phyloP scores from a whole-genome alignment of 2,329 filamentous ascomycete genomes.

The Periglandula ipomoeae region DNA sequence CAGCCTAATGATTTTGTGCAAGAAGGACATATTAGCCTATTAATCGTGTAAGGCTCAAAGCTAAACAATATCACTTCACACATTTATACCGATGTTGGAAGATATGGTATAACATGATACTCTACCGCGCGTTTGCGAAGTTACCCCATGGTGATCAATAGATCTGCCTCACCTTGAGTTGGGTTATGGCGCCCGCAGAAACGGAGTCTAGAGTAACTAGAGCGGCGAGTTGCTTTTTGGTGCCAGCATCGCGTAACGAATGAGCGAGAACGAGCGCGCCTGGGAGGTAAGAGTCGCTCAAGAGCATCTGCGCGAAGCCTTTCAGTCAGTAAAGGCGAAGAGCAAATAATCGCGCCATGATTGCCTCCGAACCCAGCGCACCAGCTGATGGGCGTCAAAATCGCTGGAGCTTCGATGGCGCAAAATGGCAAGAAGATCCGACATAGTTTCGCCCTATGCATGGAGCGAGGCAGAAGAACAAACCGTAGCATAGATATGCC shows the following conservation, averaged over 20 bases:
- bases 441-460: too few relatives aligned
- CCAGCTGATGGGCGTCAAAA: too few relatives aligned
- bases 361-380: too few relatives aligned
- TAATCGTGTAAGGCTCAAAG: too few relatives aligned
- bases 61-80: background rate
- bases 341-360: background rate
- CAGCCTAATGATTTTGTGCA: conserved; percentile 39
- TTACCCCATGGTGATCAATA: background rate
- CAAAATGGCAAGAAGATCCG: too few relatives aligned
- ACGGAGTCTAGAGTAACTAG: conserved; percentile 76
- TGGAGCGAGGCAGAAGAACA: conserved; percentile 19
- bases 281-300: conserved; percentile 88
- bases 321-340: conserved; percentile 1
- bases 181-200: conserved; percentile 61
- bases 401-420: too few relatives aligned
- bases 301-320: conserved; percentile 60
- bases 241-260: conserved; percentile 84
- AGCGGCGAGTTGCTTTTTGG: conserved; percentile 75
- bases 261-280: conserved; percentile 90
- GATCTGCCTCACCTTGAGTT: conserved; percentile 57
- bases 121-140: background rate
- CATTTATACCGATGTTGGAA: background rate
- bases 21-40: background rate
- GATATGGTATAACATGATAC: background rate
- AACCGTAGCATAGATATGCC: conserved; percentile 50